Conservation (phyloP, 2,329 filamentous ascomycete species). For the Esteya vermicola region DNA sequence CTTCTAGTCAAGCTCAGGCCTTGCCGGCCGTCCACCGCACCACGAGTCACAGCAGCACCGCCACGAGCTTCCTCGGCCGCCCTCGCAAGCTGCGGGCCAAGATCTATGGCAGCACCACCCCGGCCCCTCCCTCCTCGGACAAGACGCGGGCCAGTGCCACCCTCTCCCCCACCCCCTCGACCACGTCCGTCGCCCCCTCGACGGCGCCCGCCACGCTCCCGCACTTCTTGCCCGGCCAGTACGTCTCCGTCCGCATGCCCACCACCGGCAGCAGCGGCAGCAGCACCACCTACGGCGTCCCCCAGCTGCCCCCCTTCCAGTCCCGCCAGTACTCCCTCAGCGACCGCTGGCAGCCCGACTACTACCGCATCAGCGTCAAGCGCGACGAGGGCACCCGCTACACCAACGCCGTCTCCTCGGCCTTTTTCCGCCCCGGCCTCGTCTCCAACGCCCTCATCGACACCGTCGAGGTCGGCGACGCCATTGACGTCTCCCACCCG, state of each 20-base stretch:
- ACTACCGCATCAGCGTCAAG: slow-evolving; percentile 59
- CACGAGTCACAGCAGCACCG: slow-evolving; percentile 1
- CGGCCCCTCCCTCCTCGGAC: too few relatives aligned
- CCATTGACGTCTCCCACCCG: slow-evolving; percentile 52
- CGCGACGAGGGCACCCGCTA: slow-evolving; percentile 41
- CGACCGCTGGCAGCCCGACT: slow-evolving; percentile 41
- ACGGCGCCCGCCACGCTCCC: slow-evolving; percentile 45
- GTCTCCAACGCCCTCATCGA: slow-evolving; percentile 59
- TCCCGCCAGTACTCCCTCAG: slow-evolving; percentile 60
- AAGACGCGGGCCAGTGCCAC: background rate
- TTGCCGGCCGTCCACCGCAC: too few relatives aligned
- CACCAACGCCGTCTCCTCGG: slow-evolving; percentile 25
- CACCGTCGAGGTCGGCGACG: slow-evolving; percentile 43
- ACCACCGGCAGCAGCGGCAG: too few relatives aligned
- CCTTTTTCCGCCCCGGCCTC: slow-evolving; percentile 42
- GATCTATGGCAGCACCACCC: too few relatives aligned
- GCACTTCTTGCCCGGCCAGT: slow-evolving; percentile 54
- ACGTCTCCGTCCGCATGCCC: slow-evolving; percentile 48
- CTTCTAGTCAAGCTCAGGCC: too few relatives aligned
- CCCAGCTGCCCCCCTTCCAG: slow-evolving; percentile 33
- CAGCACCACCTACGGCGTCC: too few relatives aligned
- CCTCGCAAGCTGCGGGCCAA: background rate
- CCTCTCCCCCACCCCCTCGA: background rate
- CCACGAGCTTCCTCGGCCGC: background rate
- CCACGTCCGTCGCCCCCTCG: background rate